Evolutionary conservation across 768 basidiomycete genomes (phyloP).

Genomic region (Hygrophoropsis aurantiaca): DNA sequence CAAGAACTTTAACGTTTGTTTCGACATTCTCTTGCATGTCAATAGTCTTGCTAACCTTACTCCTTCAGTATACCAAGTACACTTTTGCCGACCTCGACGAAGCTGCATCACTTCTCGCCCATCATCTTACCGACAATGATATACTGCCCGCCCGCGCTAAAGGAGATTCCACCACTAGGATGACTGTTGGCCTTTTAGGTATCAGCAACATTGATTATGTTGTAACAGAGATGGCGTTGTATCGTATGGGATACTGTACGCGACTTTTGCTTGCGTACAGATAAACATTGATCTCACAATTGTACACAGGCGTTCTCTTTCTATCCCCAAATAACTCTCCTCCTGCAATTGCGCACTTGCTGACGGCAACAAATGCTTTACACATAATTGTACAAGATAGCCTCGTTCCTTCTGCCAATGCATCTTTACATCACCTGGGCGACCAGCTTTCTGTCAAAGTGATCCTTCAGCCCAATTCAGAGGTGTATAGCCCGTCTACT

Average conservation of each 20-base stretch:
- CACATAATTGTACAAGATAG: constrained; percentile 22
- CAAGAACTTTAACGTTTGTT: constrained; percentile 19
- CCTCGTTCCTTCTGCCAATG: constrained; percentile 11
- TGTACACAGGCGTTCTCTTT: constrained; percentile 27
- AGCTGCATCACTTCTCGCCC: constrained; percentile 25
- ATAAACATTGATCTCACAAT: neutral
- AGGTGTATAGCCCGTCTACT: constrained; percentile 14
- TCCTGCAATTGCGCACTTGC: constrained; percentile 44
- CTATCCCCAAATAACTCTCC: constrained; percentile 47
- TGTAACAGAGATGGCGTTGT: constrained; percentile 22
- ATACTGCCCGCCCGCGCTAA: constrained; percentile 20
- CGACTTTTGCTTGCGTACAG: neutral
- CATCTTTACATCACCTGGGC: constrained; percentile 13
- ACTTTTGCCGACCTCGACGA: constrained; percentile 22
- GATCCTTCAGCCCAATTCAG: constrained; percentile 20
- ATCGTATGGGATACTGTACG: constrained; percentile 32
- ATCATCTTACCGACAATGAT: constrained; percentile 17
- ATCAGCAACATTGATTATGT: constrained; percentile 28
- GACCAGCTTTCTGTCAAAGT: constrained; percentile 20
- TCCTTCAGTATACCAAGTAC: constrained; percentile 22
- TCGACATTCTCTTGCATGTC: neutral
- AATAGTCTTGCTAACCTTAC: neutral
- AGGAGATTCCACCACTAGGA: constrained; percentile 20
- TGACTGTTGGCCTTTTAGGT: constrained; percentile 25
- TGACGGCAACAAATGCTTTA: constrained; percentile 23